Evolutionary conservation across 2,329 filamentous ascomycete species (phyloP).

Genomic region (Thielaviopsis cerberus): DNA sequence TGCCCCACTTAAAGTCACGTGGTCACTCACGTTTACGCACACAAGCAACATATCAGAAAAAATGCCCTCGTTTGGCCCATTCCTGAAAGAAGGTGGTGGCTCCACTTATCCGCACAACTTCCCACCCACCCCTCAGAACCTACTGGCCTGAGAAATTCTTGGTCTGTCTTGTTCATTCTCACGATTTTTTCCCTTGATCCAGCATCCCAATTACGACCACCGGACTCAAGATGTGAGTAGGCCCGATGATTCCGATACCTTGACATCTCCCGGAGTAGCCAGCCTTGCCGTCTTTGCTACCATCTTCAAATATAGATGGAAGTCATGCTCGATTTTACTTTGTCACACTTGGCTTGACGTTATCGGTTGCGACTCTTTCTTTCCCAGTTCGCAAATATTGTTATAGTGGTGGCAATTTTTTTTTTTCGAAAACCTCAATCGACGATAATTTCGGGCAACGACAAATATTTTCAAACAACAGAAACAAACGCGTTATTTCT

Average conservation of each 20-base stretch:
- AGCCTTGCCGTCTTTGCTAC: neutral
- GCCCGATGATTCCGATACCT: slow-evolving; percentile 11
- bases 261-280: neutral
- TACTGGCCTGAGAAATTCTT: slow-evolving; percentile 12
- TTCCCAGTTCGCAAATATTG: neutral
- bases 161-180: slow-evolving; percentile 11
- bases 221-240: slow-evolving; percentile 29
- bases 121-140: slow-evolving; percentile 8
- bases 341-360: neutral
- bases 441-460: neutral
- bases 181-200: slow-evolving; percentile 12
- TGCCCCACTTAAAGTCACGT: slow-evolving; percentile 11
- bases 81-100: slow-evolving; percentile 7
- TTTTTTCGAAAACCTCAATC: neutral
- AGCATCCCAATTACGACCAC: slow-evolving; percentile 21
- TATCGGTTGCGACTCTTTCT: neutral
- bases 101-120: slow-evolving; percentile 12
- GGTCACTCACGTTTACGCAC: slow-evolving; percentile 8
- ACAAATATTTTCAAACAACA: neutral
- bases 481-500: neutral
- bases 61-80: slow-evolving; percentile 9
- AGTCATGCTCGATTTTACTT: neutral
- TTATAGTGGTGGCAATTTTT: neutral
- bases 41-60: slow-evolving; percentile 9
- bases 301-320: neutral